These are phyloP conservation scores for Astrothelium macrocarpum DNA, from an alignment of 495 filamentous ascomycete genomes.

Conservation along the genomic window DNA sequence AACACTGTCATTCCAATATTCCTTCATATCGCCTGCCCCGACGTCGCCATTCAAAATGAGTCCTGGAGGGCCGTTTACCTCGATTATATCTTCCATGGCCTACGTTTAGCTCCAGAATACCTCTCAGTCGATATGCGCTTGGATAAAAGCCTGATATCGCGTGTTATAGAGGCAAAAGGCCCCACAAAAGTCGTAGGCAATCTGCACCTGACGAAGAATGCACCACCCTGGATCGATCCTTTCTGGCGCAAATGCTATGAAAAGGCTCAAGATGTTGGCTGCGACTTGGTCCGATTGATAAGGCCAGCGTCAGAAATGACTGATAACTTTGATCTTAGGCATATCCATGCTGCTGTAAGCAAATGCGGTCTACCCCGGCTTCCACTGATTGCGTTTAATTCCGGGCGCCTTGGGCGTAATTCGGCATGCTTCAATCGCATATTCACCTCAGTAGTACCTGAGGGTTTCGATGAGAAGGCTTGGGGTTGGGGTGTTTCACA, in stretches of 20 bases:
- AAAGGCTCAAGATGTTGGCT: constrained; percentile 51
- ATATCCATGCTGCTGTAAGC: constrained; percentile 35
- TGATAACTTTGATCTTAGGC: constrained; percentile 47
- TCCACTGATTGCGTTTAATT: constrained; percentile 62
- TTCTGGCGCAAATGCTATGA: constrained; percentile 35
- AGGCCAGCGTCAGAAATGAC: constrained; percentile 50
- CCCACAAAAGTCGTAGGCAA: constrained; percentile 63
- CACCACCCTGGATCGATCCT: constrained; percentile 49
- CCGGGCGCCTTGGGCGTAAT: constrained; percentile 55
- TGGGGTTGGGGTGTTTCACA: background rate
- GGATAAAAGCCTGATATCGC: constrained; percentile 40
- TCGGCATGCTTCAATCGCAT: constrained; percentile 60
- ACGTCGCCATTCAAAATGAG: constrained; percentile 22
- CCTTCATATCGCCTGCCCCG: constrained; percentile 46
- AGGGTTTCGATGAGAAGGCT: background rate
- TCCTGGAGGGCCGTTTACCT: constrained; percentile 39
- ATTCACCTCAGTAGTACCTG: constrained; percentile 52
- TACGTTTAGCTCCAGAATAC: constrained; percentile 68
- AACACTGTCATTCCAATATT: constrained; percentile 60
- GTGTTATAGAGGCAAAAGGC: constrained; percentile 49
- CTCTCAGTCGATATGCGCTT: constrained; percentile 55
- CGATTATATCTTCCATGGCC: constrained; percentile 53
- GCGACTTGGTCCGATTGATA: constrained; percentile 59
- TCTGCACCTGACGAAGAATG: constrained; percentile 35
- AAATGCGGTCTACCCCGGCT: constrained; percentile 25